Percentiles rank a stretch among this genome's conserved stretches.
These are phyloP conservation scores for Pseudodiploospora longispora DNA, from an alignment of 2,329 filamentous ascomycete species.

Conservation along the genomic window DNA sequence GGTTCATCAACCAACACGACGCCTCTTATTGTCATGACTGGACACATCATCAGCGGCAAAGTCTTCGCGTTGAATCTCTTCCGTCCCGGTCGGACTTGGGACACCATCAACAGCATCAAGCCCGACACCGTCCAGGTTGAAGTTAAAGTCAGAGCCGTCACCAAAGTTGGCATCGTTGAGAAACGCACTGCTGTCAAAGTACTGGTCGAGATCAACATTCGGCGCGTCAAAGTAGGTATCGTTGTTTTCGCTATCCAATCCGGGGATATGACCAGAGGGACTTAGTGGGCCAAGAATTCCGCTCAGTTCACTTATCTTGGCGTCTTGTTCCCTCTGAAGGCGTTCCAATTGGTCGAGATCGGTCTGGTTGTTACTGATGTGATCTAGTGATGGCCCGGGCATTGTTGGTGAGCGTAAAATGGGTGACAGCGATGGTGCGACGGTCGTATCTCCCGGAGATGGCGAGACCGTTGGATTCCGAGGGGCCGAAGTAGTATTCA, in stretches of 20 bases:
- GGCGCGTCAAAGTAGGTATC: conserved; percentile 27
- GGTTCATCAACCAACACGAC: conserved; percentile 24
- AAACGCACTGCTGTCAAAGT: conserved; percentile 36
- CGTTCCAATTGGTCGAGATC: conserved; percentile 74
- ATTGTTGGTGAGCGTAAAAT: conserved; percentile 37
- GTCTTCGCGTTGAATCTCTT: conserved; percentile 42
- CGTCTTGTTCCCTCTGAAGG: conserved; percentile 70
- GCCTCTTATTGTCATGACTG: conserved; percentile 27
- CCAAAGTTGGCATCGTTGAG: conserved; percentile 30
- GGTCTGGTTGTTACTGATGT: conserved; percentile 60
- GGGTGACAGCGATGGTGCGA: conserved; percentile 38
- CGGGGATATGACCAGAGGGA: conserved; percentile 71
- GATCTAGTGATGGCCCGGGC: conserved; percentile 45
- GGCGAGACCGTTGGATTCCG: conserved; percentile 17
- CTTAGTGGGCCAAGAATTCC: conserved; percentile 70
- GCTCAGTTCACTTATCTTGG: conserved; percentile 66
- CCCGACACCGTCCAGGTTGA: conserved; percentile 35
- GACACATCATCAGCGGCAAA: conserved; percentile 20
- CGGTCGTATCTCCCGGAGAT: conserved; percentile 14
- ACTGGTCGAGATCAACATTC: conserved; percentile 44
- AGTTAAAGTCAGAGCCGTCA: conserved; percentile 43
- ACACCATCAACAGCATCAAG: conserved; percentile 14
- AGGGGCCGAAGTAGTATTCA: conserved; percentile 16
- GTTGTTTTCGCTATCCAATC: conserved; percentile 43
- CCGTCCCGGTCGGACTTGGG: conserved; percentile 40